A percentile compares a stretch with the other conserved stretches of the same genome.
These are phyloP conservation scores for Nitzschia inconspicua DNA, from an alignment of 108 stramenopile species.

Conservation along the genomic window DNA sequence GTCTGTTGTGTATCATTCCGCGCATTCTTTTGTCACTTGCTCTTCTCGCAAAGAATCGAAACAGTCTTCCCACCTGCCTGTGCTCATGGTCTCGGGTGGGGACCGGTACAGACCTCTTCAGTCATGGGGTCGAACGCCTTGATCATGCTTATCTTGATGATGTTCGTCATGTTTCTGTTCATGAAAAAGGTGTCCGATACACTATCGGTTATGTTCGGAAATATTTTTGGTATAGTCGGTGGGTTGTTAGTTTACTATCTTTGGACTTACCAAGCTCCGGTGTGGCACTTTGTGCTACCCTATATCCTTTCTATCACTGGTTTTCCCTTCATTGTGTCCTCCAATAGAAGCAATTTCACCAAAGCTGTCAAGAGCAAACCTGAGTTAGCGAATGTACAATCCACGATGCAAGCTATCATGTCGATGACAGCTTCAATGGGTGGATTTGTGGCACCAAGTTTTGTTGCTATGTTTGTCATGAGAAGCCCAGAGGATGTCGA, in stretches of 20 bases:
- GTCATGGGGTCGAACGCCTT: conserved; percentile 52
- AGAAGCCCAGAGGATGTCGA: conserved; percentile 57
- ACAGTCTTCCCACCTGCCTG: conserved; percentile 70
- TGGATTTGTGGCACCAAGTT: conserved; percentile 63
- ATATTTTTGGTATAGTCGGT: conserved; percentile 9
- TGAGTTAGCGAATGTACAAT: conserved; percentile 36
- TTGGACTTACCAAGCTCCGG: conserved; percentile 22
- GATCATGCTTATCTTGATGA: conserved; percentile 52
- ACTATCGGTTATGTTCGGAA: conserved; percentile 18
- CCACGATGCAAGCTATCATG: conserved; percentile 68
- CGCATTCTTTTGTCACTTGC: background rate
- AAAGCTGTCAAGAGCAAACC: conserved; percentile 37
- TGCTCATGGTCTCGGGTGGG: conserved; percentile 56
- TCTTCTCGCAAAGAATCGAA: conserved; percentile 28
- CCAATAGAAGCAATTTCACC: conserved; percentile 63
- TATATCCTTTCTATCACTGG: conserved; percentile 33
- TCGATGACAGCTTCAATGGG: conserved; percentile 60
- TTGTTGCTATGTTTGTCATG: conserved; percentile 60
- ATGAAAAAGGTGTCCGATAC: conserved; percentile 15
- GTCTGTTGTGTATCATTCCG: background rate
- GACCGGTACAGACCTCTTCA: conserved; percentile 49
- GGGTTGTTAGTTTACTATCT: conserved; percentile 25
- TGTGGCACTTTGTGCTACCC: conserved; percentile 41
- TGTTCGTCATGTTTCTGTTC: conserved; percentile 18
- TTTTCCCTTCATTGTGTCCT: conserved; percentile 62